phyloP scores from a whole-genome alignment of 1,284 basidiomycete genomes.

The Kalmanozyma brasiliensis region DNA sequence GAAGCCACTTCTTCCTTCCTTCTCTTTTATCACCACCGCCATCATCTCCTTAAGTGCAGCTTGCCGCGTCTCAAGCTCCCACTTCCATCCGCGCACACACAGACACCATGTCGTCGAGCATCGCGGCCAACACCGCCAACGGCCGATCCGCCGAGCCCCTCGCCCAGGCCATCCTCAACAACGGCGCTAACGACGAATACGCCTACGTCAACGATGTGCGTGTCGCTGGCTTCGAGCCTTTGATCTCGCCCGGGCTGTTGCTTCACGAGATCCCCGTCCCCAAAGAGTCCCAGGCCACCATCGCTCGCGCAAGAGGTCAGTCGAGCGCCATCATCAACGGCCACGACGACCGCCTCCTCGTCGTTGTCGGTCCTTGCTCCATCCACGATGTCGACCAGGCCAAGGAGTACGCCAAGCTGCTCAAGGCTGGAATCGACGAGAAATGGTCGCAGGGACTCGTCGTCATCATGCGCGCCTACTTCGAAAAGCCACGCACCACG shows the following conservation, averaged over 20 bases:
- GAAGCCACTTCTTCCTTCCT: neutral
- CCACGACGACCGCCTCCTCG: conserved; percentile 65
- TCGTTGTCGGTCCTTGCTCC: conserved; percentile 83
- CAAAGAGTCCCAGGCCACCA: conserved; percentile 50
- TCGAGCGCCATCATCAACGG: conserved; percentile 62
- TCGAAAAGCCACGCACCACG: conserved; percentile 84
- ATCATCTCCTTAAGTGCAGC: neutral
- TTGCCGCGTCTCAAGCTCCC: neutral
- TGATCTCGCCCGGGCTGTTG: conserved; percentile 63
- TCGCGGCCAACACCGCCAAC: conserved; percentile 49
- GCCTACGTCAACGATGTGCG: conserved; percentile 62
- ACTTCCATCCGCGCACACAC: neutral
- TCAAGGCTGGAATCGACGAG: conserved; percentile 67
- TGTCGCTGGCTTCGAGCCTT: conserved; percentile 65
- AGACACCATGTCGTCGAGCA: conserved; percentile 30
- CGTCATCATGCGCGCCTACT: conserved; percentile 96
- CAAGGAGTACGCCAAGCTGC: conserved; percentile 80
- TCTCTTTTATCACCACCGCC: conserved; percentile 2
- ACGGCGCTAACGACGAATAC: conserved; percentile 34
- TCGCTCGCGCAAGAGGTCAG: conserved; percentile 58
- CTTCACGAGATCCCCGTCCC: conserved; percentile 64
- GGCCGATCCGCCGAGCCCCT: conserved; percentile 43
- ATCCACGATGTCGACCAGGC: conserved; percentile 92
- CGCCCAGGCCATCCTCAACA: conserved; percentile 27
- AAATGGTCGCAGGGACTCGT: conserved; percentile 75